Conservation (phyloP, 2,329 filamentous ascomycete genomes). For the Ceratocystis ficicola region DNA sequence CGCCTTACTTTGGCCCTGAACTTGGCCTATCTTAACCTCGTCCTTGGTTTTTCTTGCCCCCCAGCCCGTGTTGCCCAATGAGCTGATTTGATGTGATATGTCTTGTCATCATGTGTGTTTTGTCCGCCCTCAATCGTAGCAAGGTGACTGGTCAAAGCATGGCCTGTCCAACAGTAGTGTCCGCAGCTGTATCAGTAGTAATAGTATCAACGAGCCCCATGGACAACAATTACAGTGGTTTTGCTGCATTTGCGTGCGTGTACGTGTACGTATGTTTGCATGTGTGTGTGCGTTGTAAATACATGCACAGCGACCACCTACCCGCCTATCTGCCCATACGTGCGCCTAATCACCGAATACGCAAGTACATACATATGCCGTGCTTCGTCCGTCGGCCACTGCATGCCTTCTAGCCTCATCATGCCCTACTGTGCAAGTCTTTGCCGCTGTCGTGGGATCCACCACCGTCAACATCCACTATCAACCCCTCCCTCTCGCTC, state of each 20-base stretch:
- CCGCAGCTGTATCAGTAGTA: too few species aligned
- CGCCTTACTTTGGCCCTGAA: background rate
- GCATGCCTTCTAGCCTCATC: background rate
- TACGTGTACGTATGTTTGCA: constrained; percentile 6
- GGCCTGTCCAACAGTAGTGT: too few species aligned
- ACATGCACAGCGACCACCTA: background rate
- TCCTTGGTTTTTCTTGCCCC: too few species aligned
- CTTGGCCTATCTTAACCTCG: too few species aligned
- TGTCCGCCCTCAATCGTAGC: background rate
- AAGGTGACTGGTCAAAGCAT: background rate
- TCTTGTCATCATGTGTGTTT: background rate
- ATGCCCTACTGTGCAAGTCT: background rate
- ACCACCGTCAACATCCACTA: background rate
- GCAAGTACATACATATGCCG: background rate
- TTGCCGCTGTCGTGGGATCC: background rate
- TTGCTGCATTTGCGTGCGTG: background rate
- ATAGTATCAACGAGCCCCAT: too few species aligned
- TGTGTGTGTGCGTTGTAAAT: background rate
- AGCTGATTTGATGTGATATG: background rate
- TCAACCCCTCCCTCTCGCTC: background rate
- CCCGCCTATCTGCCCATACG: background rate
- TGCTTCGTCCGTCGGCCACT: background rate
- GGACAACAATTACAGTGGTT: background rate
- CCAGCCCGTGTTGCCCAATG: background rate
- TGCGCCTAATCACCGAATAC: background rate